Evolutionary conservation across 768 basidiomycete species (phyloP).

Genomic region (Termitomyces titanicus): DNA sequence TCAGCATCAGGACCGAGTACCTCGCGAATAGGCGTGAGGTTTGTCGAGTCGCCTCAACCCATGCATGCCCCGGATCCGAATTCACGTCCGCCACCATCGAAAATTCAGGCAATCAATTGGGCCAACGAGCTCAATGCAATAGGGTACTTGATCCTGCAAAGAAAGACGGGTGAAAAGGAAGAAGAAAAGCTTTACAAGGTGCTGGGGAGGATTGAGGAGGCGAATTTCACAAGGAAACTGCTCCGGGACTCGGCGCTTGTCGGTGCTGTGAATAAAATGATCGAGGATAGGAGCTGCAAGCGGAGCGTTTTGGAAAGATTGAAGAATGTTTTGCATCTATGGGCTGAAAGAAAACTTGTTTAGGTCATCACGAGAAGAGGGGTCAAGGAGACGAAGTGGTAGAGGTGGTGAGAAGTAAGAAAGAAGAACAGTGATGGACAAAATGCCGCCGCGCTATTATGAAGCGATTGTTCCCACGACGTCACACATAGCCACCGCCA

Average conservation of each 20-base stretch:
- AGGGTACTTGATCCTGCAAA: constrained; percentile 14
- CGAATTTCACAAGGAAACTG: constrained; percentile 15
- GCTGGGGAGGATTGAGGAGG: constrained; percentile 8
- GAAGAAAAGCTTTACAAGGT: constrained; percentile 14
- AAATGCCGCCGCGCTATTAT: too few species aligned
- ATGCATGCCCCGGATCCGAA: not conserved
- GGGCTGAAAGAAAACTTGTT: not conserved
- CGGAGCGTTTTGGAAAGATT: not conserved
- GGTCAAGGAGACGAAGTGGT: not conserved
- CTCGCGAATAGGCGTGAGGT: not conserved
- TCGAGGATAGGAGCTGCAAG: constrained; percentile 4
- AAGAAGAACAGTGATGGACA: not conserved
- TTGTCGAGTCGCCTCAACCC: not conserved
- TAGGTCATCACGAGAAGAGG: not conserved
- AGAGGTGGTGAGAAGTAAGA: not conserved
- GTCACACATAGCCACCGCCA: not conserved
- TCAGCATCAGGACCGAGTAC: not conserved
- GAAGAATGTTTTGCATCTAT: not conserved
- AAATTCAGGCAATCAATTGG: constrained; percentile 13
- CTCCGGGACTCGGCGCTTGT: constrained; percentile 15
- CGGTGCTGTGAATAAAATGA: constrained; percentile 7
- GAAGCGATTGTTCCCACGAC: not conserved
- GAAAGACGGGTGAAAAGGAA: constrained; percentile 15
- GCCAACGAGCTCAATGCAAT: constrained; percentile 14
- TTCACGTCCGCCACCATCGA: not conserved